Percentiles rank a stretch among this genome's conserved stretches.
Evolutionary conservation across 805 yeast species (phyloP).

Genomic region (Cyberlindnera euphorbiiphila): DNA sequence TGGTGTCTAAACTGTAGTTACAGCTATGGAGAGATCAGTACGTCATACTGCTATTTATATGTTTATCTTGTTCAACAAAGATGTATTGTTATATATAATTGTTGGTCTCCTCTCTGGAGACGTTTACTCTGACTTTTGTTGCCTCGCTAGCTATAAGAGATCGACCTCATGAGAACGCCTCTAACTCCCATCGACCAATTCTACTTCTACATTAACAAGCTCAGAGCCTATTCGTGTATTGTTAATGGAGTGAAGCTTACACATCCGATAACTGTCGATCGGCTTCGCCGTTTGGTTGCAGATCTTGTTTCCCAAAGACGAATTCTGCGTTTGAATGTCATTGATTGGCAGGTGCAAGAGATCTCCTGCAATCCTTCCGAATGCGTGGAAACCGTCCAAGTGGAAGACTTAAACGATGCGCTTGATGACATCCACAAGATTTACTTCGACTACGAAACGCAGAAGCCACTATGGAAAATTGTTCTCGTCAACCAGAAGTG

Average conservation of each 20-base stretch:
- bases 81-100: too few relatives aligned
- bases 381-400: neutral
- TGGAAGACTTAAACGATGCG: neutral
- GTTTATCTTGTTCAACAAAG: too few relatives aligned
- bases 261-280: neutral
- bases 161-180: too few relatives aligned
- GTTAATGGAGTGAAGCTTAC: conserved; percentile 7
- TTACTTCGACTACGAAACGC: neutral
- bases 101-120: too few relatives aligned
- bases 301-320: conserved; percentile 5
- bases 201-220: conserved; percentile 7
- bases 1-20: too few relatives aligned
- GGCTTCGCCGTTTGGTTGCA: neutral
- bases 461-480: conserved; percentile 10
- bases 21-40: too few relatives aligned
- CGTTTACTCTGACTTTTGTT: too few relatives aligned
- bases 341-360: conserved; percentile 1
- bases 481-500: conserved; percentile 3
- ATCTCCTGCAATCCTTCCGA: neutral
- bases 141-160: too few relatives aligned
- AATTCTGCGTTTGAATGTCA: conserved; percentile 5
- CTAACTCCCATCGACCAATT: neutral
- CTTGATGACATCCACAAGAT: conserved; percentile 5
- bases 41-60: too few relatives aligned
- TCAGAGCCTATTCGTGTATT: conserved; percentile 7